A percentile compares a stretch with the other conserved stretches of the same genome.
Evolutionary conservation across 768 basidiomycete genomes (phyloP).

Genomic region (Termitomyces eurrhizus): DNA sequence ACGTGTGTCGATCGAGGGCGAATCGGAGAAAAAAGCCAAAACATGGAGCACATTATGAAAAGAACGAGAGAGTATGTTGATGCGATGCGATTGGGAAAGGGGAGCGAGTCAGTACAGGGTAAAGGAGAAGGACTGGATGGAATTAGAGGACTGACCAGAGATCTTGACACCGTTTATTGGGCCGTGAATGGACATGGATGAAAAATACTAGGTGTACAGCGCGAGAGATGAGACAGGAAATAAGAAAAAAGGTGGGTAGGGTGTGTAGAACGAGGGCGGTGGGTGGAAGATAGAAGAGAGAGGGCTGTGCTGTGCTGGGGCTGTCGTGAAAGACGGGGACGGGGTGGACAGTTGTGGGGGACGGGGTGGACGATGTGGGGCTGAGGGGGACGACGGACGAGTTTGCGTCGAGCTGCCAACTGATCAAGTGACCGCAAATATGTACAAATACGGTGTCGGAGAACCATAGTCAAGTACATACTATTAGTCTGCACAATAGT

Average conservation of each 20-base stretch:
- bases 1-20: conserved; percentile 32
- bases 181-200: conserved; percentile 66
- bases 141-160: conserved; percentile 57
- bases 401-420: conserved; percentile 18
- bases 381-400: conserved; percentile 14
- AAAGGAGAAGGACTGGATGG: conserved; percentile 20
- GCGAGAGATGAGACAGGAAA: conserved; percentile 12
- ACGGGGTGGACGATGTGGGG: conserved; percentile 2
- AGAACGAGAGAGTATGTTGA: conserved; percentile 5
- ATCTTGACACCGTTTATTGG: conserved; percentile 89
- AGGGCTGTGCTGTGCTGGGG: not conserved
- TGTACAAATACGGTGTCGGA: conserved; percentile 20
- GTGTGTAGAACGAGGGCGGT: conserved; percentile 14
- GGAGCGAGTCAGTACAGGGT: conserved; percentile 20
- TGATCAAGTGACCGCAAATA: conserved; percentile 35
- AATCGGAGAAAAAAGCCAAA: conserved; percentile 22
- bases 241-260: conserved; percentile 8
- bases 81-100: conserved; percentile 21
- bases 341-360: not conserved
- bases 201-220: conserved; percentile 12
- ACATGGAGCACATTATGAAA: conserved; percentile 5
- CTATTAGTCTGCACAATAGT: not conserved
- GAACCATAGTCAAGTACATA: not conserved
- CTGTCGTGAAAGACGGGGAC: not conserved
- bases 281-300: conserved; percentile 17